These are phyloP conservation scores for Leccinum longicurvipes DNA, from an alignment of 768 basidiomycete species.

Conservation along the genomic window DNA sequence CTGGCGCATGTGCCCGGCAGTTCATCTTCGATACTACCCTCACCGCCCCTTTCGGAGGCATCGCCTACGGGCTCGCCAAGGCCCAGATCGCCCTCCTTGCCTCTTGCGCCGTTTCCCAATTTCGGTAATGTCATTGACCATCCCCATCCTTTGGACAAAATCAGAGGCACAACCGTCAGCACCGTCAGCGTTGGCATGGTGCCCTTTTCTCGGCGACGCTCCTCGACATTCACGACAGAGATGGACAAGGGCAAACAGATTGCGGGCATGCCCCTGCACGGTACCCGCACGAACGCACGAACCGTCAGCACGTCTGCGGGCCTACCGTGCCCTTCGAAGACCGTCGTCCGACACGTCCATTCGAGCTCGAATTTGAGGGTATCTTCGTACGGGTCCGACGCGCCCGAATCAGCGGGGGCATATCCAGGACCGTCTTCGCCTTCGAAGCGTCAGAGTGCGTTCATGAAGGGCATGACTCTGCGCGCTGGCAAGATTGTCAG, in stretches of 20 bases:
- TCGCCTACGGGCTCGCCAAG: constrained; percentile 25
- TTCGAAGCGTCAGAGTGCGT: constrained; percentile 26
- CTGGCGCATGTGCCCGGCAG: neutral
- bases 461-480: constrained; percentile 34
- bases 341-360: constrained; percentile 17
- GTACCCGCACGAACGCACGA: neutral
- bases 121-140: constrained; percentile 21
- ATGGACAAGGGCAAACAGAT: constrained; percentile 7
- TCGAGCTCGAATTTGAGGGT: constrained; percentile 28
- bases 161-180: constrained; percentile 18
- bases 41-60: constrained; percentile 27
- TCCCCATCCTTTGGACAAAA: neutral
- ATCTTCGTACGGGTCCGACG: constrained; percentile 13
- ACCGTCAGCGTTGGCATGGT: constrained; percentile 24
- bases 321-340: neutral
- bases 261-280: neutral
- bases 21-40: constrained; percentile 17
- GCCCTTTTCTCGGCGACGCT: constrained; percentile 19
- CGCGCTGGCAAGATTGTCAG: constrained; percentile 36
- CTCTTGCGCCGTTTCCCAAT: constrained; percentile 16
- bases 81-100: constrained; percentile 12
- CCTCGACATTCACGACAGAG: constrained; percentile 23
- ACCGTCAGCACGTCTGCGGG: neutral
- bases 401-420: neutral
- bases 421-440: constrained; percentile 11